Conservation (phyloP, 1,139 yeast genomes). For the Magnusiomyces fungicola region DNA sequence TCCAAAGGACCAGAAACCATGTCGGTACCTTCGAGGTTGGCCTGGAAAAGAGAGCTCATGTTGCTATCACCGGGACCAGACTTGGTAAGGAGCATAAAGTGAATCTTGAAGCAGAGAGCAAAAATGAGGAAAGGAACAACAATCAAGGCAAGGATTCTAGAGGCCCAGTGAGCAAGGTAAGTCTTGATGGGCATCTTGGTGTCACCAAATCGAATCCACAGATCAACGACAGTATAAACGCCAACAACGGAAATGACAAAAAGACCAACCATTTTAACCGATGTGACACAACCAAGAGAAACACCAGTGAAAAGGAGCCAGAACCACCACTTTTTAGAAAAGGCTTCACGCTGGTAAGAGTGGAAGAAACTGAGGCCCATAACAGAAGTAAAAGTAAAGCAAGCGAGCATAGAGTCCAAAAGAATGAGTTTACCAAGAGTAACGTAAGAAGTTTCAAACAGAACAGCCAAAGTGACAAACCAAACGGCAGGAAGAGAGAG, state of each 20-base stretch:
- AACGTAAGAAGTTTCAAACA: constrained; percentile 77
- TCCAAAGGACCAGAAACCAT: constrained; percentile 88
- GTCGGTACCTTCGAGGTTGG: constrained; percentile 72
- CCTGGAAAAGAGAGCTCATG: constrained; percentile 96
- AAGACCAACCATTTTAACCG: constrained; percentile 94
- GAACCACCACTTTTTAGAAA: constrained; percentile 86
- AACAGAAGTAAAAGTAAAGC: constrained; percentile 82
- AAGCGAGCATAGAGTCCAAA: constrained; percentile 91
- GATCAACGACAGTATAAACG: constrained; percentile 68
- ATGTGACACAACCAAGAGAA: constrained; percentile 75
- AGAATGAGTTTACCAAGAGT: constrained; percentile 88
- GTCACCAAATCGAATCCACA: constrained; percentile 58
- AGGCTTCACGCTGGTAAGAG: constrained; percentile 54
- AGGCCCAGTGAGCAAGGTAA: constrained; percentile 62
- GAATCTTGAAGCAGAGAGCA: constrained; percentile 65
- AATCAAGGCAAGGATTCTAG: constrained; percentile 61
- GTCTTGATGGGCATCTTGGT: constrained; percentile 34
- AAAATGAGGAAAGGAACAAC: constrained; percentile 69
- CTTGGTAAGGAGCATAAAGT: constrained; percentile 62
- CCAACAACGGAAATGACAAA: constrained; percentile 83
- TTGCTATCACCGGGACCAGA: constrained; percentile 96
- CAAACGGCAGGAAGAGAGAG: constrained; percentile 76
- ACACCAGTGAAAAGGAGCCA: constrained; percentile 77
- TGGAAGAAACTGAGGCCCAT: constrained; percentile 75
- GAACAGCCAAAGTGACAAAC: constrained; percentile 82